Conservation (phyloP, 192 early-diverging fungal genomes). For the Podila horticola region DNA sequence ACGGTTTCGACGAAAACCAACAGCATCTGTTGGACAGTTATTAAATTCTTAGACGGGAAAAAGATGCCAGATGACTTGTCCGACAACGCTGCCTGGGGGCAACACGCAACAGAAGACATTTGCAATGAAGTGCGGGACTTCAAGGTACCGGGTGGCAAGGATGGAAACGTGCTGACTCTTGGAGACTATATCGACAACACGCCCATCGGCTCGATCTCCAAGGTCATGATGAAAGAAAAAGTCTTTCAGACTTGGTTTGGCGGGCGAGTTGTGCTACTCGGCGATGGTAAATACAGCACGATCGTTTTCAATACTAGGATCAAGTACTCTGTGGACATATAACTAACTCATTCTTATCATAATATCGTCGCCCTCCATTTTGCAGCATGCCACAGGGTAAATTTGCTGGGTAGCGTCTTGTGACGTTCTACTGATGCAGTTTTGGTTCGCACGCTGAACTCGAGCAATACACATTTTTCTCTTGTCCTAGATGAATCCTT, state of each 20-base stretch:
- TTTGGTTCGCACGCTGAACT: no score
- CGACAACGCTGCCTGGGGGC: neutral
- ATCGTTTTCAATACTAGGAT: neutral
- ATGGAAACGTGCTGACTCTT: neutral
- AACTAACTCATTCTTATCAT: neutral
- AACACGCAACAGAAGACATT: neutral
- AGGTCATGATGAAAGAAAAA: conserved; percentile 5
- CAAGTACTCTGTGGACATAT: no score
- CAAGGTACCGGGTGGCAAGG: neutral
- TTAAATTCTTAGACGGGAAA: neutral
- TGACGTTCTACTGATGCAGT: no score
- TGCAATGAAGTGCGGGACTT: neutral
- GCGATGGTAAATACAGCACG: neutral
- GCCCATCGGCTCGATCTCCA: neutral
- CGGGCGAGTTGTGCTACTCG: conserved; percentile 1
- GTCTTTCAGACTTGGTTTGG: conserved; percentile 2
- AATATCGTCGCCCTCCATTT: no score
- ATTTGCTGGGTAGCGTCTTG: neutral
- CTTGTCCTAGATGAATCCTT: conserved; percentile 1
- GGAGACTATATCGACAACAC: conserved; percentile 1
- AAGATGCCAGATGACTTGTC: neutral
- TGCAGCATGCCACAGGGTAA: neutral
- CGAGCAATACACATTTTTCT: no score
- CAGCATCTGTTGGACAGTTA: neutral
- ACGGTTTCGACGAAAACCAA: neutral